Base-by-base conservation (phyloP, 352 stramenopile species). In the Phytophthora constricta region DNA sequence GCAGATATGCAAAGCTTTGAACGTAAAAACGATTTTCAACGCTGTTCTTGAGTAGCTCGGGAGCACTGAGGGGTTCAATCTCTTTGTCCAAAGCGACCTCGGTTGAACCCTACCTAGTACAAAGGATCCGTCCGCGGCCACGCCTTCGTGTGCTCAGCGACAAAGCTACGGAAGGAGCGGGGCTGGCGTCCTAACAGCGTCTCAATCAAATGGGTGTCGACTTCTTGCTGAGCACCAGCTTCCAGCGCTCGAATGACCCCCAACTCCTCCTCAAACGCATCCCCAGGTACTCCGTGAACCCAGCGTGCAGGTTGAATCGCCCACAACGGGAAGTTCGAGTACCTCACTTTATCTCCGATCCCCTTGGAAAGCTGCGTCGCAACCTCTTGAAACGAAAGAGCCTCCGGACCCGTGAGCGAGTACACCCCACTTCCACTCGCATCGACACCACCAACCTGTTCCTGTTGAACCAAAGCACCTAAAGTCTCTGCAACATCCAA, bases 251-350 rank as follows among this genome's bases (percentile, higher is more conserved):
- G 70, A 33, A 78, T 66, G 11, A 78, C 62, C 2, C 77, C 76
- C 25, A 94, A 72, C 58, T 90, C 75, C 47, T 76, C 76, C n/a
- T 79, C 58, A 19, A 92, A 82, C 1, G 58, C 80, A 26, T 94
- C 86, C 0, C 84, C 78, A 27, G 77, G 64, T n/a, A 88, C 76
- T 19, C 86, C 86, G 48, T 72, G 77, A 61, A 91, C 87, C 86
- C 86, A 94, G 26, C 89, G 74, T 28, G 86, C 77, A 11, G 84
- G 82, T 58, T 92, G 79, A 48, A 94, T 79, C 3, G 84, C 82
- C 86, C 86, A 94, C 22, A 90, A 58, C 3, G 86, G 84, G 31
- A 92, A 92, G 51, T 90, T 63, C 22, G 82, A 90, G 54, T 84
- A 91, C 11, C 53, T 70, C 16, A 93, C 82, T 14, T 61, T 63